Evolutionary conservation across 2,329 filamentous ascomycete species (phyloP).

Genomic region (Penicillium sp.): DNA sequence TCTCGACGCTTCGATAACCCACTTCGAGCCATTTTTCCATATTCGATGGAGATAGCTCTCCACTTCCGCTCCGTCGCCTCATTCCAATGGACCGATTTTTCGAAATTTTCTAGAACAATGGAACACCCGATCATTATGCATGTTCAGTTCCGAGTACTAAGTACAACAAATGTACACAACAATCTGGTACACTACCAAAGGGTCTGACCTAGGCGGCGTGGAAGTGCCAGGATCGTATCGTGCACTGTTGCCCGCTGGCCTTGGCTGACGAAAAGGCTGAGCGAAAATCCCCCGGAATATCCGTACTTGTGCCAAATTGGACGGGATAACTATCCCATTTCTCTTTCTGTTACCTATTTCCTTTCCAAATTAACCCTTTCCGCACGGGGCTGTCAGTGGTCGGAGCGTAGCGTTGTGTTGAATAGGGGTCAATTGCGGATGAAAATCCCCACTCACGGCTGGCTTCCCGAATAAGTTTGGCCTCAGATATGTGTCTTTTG

Average conservation of each 20-base stretch:
- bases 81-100: conserved; percentile 3
- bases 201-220: conserved; percentile 4
- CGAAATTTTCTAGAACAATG: not conserved
- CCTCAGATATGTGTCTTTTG: conserved; percentile 3
- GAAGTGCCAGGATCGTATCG: conserved; percentile 12
- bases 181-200: too few relatives aligned
- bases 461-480: conserved; percentile 22
- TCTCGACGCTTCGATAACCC: conserved; percentile 13
- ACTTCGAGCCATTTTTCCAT: conserved; percentile 4
- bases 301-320: conserved; percentile 13
- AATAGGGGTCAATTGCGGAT: conserved; percentile 6
- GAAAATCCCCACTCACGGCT: conserved; percentile 8
- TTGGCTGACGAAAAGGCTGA: conserved; percentile 31
- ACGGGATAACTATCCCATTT: not conserved
- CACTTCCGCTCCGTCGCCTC: conserved; percentile 1
- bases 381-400: conserved; percentile 27
- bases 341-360: not conserved
- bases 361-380: not conserved
- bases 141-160: too few relatives aligned
- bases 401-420: conserved; percentile 20
- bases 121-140: not conserved
- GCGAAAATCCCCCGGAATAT: conserved; percentile 35
- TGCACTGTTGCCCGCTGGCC: conserved; percentile 9
- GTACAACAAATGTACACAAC: too few relatives aligned
- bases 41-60: conserved; percentile 5